phyloP scores from a whole-genome alignment of 2,329 filamentous ascomycete genomes.

The Mycosphaerella sp. region DNA sequence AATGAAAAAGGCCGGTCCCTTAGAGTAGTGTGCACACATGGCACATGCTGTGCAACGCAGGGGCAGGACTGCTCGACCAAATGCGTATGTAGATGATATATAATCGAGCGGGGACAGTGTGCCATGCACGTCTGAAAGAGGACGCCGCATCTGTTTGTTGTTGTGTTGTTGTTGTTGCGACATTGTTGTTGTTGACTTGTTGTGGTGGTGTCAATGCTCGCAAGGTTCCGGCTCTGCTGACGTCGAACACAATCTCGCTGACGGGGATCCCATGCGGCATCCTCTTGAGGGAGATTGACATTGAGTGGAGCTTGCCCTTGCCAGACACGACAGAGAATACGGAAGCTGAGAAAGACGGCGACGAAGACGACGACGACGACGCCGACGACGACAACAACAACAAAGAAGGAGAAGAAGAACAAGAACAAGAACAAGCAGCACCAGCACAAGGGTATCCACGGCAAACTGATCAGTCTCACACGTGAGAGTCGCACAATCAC shows the following conservation, averaged over 20 bases:
- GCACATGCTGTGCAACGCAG: neutral
- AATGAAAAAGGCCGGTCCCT: neutral
- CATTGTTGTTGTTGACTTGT: neutral
- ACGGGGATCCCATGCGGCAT: conserved; percentile 2
- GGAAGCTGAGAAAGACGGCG: too few relatives aligned
- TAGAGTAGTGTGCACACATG: neutral
- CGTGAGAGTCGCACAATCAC: neutral
- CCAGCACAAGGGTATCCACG: neutral
- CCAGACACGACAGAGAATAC: neutral
- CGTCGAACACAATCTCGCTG: neutral
- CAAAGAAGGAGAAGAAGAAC: neutral
- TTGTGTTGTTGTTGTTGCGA: neutral
- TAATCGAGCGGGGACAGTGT: too few relatives aligned
- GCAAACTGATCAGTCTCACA: neutral
- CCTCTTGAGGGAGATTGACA: neutral
- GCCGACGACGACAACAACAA: too few relatives aligned
- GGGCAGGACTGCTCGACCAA: neutral
- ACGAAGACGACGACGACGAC: too few relatives aligned
- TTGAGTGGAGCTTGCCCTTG: neutral
- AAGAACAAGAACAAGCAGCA: neutral
- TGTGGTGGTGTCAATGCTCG: neutral
- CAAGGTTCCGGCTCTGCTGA: too few relatives aligned
- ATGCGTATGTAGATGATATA: too few relatives aligned
- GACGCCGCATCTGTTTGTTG: too few relatives aligned
- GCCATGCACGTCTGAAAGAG: too few relatives aligned